Percentiles rank a stretch among this genome's conserved stretches.
Evolutionary conservation across 129 eudicot species (phyloP).

Genomic region (Arctium minus): DNA sequence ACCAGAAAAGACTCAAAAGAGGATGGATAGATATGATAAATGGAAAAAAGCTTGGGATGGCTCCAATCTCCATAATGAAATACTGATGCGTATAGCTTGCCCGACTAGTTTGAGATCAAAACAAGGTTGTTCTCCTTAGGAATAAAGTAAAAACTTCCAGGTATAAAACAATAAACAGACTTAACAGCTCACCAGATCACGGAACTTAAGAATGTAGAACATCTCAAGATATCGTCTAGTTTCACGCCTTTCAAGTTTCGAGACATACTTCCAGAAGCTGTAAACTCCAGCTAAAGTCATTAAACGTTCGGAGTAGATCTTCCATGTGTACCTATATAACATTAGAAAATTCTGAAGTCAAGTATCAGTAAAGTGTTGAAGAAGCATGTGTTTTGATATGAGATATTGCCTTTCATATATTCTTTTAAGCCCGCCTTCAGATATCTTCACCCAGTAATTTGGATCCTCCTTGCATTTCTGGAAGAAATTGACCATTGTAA

Average conservation of each 20-base stretch:
- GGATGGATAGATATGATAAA: too few relatives aligned
- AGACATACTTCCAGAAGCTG: slow-evolving; percentile 94
- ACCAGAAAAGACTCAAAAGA: too few relatives aligned
- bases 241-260: slow-evolving; percentile 93
- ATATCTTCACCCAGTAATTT: slow-evolving; percentile 64
- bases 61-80: too few relatives aligned
- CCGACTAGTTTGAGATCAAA: neutral
- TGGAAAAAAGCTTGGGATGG: too few relatives aligned
- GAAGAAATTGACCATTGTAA: slow-evolving; percentile 62
- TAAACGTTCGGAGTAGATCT: slow-evolving; percentile 84
- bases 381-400: neutral
- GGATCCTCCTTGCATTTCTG: slow-evolving; percentile 58
- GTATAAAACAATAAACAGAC: neutral
- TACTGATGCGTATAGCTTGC: too few relatives aligned
- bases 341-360: slow-evolving; percentile 7
- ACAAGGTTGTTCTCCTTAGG: neutral
- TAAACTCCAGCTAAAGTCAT: slow-evolving; percentile 95
- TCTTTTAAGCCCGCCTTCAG: slow-evolving; percentile 69
- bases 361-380: neutral
- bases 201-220: slow-evolving; percentile 95
- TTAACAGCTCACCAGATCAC: slow-evolving; percentile 69
- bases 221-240: slow-evolving; percentile 94
- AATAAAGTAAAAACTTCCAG: neutral
- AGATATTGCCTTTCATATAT: slow-evolving; percentile 60
- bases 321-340: slow-evolving; percentile 92